Conservation (phyloP, 1,284 basidiomycete genomes). For the Sphaerobolus stellatus region DNA sequence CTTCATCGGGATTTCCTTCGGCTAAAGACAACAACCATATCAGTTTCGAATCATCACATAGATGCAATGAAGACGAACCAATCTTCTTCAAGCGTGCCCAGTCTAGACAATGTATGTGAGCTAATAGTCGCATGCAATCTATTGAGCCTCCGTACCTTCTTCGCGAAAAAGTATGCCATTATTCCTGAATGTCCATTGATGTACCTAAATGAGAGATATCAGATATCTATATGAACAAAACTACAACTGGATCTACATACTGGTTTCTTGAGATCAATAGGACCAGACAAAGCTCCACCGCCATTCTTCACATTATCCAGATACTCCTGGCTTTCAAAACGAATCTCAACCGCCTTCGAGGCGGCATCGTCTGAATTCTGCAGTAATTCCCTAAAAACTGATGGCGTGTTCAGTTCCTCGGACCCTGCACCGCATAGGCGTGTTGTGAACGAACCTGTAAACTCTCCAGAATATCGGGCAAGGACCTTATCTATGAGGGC, state of each 20-base stretch:
- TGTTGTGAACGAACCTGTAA: constrained; percentile 57
- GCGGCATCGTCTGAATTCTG: constrained; percentile 96
- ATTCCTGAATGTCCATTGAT: constrained; percentile 83
- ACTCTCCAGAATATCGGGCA: constrained; percentile 92
- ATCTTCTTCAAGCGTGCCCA: constrained; percentile 90
- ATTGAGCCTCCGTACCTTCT: constrained; percentile 36
- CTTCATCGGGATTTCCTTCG: constrained; percentile 82
- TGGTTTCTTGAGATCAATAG: constrained; percentile 53
- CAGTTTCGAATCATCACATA: constrained; percentile 9
- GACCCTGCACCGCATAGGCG: background rate
- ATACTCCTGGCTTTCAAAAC: constrained; percentile 69
- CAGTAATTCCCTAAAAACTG: constrained; percentile 87
- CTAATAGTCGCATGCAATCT: background rate
- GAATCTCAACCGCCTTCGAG: constrained; percentile 78
- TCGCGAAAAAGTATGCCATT: constrained; percentile 80
- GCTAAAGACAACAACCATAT: constrained; percentile 42
- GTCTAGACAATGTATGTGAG: constrained; percentile 39
- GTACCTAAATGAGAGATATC: constrained; percentile 41
- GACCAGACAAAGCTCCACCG: constrained; percentile 3
- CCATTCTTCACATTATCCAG: constrained; percentile 40
- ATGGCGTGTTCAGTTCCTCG: background rate
- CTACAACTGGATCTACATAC: constrained; percentile 29
- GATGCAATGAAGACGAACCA: constrained; percentile 42
- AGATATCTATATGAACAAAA: constrained; percentile 12
- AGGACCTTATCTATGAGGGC: constrained; percentile 93